Evolutionary conservation across 768 basidiomycete genomes (phyloP), one percentile per base, ranked within the genome.

Genomic region (Russula sp.): DNA sequence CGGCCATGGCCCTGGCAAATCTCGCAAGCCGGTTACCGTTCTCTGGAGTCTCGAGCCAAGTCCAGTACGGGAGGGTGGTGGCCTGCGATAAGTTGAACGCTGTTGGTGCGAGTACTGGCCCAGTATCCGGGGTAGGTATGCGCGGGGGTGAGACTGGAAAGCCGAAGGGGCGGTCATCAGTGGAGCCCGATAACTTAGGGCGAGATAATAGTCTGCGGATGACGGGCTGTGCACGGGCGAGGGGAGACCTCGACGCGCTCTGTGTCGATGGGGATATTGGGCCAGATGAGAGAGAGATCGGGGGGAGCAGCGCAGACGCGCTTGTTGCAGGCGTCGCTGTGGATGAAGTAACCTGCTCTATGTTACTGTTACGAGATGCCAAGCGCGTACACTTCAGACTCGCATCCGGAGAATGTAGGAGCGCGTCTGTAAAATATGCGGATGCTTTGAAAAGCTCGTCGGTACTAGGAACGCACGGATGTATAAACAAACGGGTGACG

Each of bases 391-490:
- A 48, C 59, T 56, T 64, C 47, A 18, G 34, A 31, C 16, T 64
- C 1, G 35, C 37, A 20, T 64, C 63, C 27, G 27, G 47, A 31
- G 22, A 45, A 8, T 68, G 66, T 8, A 72, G 63, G 44, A 73
- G 73, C n/a, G 74, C 69, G 32, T 91, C 89, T 0, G 89, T 86
- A 60, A 91, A 79, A 68, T 87, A 90, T 6, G 86, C 84, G 11
- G 87, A 83, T 1, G 88, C 80, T 73, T 91, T 91, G 76, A 84
- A 82, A 45, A 90, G 80, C 69, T 91, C 89, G 69, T 91, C 89
- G 6, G 86, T 80, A 66, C 89, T 91, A 63, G 11, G 35, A 37
- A 22, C 7, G 35, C 34, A 50, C 51, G 11, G 45, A 27, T 14
- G 22, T 20, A 18, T 50, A 54, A 9, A 55, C n/a, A 20, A 54